A percentile compares a stretch with the other conserved stretches of the same genome.
phyloP scores from a whole-genome alignment of 257 asterid species.

The Salvia hispanica region DNA sequence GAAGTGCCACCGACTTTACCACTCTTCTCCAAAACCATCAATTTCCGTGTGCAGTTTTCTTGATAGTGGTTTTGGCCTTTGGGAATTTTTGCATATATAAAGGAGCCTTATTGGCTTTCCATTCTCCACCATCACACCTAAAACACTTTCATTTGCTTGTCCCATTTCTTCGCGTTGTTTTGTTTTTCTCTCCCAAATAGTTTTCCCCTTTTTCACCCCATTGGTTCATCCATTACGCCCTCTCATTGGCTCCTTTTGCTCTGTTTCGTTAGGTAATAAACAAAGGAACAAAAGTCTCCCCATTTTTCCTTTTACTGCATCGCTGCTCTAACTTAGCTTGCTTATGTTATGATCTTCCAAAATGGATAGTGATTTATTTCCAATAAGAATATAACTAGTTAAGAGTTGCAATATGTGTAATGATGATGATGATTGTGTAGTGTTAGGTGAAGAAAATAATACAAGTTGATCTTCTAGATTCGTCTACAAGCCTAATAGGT shows the following conservation, averaged over 20 bases:
- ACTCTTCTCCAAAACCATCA: slow-evolving; percentile 32
- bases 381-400: too few relatives aligned
- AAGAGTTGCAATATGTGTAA: too few relatives aligned
- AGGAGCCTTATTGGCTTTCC: slow-evolving; percentile 13
- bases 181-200: not conserved
- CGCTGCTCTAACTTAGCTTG: not conserved
- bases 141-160: slow-evolving; percentile 31
- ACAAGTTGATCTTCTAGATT: slow-evolving; percentile 33
- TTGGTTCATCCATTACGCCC: slow-evolving; percentile 17
- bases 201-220: not conserved
- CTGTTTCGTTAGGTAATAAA: slow-evolving; percentile 31
- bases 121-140: slow-evolving; percentile 34
- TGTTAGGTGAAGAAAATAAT: slow-evolving; percentile 35
- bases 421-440: not conserved
- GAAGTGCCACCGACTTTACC: slow-evolving; percentile 30
- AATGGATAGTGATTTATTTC: not conserved
- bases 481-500: slow-evolving; percentile 12
- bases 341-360: not conserved
- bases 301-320: not conserved
- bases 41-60: slow-evolving; percentile 15
- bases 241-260: slow-evolving; percentile 24
- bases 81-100: slow-evolving; percentile 9
- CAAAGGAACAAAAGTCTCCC: not conserved
- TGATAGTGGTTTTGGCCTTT: slow-evolving; percentile 29
- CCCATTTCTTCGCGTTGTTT: slow-evolving; percentile 15